A percentile compares a stretch with the other conserved stretches of the same genome.
Evolutionary conservation across 345 rosid genomes (phyloP).

Genomic region (Brassica rapa): DNA sequence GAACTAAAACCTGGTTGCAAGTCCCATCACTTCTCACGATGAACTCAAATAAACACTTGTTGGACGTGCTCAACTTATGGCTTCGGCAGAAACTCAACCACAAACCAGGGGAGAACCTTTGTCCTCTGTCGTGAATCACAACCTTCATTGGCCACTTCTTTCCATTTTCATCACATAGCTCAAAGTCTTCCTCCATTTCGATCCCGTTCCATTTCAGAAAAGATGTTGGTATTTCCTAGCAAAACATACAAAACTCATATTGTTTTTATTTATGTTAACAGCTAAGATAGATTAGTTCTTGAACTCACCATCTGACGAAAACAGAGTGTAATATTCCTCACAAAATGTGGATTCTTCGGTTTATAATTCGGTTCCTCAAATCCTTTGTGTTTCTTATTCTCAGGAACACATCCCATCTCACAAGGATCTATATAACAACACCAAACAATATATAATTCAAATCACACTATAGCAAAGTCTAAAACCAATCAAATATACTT

Average conservation of each 20-base stretch:
- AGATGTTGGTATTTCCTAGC: constrained; percentile 27
- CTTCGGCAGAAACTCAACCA: constrained; percentile 14
- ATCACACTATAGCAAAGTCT: neutral
- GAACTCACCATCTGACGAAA: constrained; percentile 21
- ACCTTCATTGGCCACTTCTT: constrained; percentile 28
- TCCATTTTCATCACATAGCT: constrained; percentile 34
- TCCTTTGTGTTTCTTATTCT: constrained; percentile 4
- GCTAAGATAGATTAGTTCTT: neutral
- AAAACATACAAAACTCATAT: constrained; percentile 5
- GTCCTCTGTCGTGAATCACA: neutral
- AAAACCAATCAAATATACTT: neutral
- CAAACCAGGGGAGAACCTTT: neutral
- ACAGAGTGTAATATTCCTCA: constrained; percentile 10
- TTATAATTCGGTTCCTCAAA: constrained; percentile 7
- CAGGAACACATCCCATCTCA: constrained; percentile 3
- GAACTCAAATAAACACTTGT: constrained; percentile 34
- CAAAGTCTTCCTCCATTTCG: constrained; percentile 9
- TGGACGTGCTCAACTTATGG: neutral
- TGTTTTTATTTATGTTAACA: neutral
- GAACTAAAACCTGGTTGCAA: constrained; percentile 29
- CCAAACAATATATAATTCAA: neutral
- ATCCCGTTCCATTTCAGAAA: constrained; percentile 30
- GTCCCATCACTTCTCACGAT: constrained; percentile 26
- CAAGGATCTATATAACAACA: neutral
- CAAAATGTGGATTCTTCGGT: constrained; percentile 34